Conservation (phyloP, 176 grass and related monocot species). For the Rhynchospora pubera region DNA sequence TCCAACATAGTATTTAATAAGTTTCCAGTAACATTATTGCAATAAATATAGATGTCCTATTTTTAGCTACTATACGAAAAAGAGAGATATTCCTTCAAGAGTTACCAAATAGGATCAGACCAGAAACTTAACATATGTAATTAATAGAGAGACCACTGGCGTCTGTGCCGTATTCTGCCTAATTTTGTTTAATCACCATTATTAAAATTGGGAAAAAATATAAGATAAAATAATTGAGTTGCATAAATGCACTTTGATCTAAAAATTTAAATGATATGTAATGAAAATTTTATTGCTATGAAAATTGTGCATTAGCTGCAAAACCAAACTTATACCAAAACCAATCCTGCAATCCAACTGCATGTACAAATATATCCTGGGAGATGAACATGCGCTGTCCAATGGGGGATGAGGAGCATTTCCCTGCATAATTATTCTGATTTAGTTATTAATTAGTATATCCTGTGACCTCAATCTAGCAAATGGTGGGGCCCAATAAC, state of each 20-base stretch:
- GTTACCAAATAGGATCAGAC: neutral
- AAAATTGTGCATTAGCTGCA: neutral
- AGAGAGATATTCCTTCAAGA: neutral
- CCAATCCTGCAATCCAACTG: neutral
- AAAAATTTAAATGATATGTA: neutral
- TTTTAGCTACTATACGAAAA: neutral
- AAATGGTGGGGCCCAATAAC: constrained; percentile 27
- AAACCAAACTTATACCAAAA: neutral
- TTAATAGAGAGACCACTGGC: neutral
- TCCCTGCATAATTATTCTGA: neutral
- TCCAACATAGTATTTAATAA: neutral
- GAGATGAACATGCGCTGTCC: neutral
- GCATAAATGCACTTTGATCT: neutral
- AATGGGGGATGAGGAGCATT: neutral
- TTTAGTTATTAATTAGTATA: neutral
- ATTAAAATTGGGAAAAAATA: neutral
- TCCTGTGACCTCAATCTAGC: constrained; percentile 11
- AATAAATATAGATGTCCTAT: neutral
- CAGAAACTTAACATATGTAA: constrained; percentile 3
- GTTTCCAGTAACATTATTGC: neutral
- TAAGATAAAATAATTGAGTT: neutral
- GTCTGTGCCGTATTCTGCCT: neutral
- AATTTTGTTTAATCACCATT: neutral
- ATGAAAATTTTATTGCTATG: neutral
- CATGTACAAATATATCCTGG: neutral